A percentile compares a stretch with the other conserved stretches of the same genome.
These are phyloP conservation scores for Blepharisma stoltei DNA, from an alignment of 73 alveolate genomes.

Conservation along the genomic window DNA sequence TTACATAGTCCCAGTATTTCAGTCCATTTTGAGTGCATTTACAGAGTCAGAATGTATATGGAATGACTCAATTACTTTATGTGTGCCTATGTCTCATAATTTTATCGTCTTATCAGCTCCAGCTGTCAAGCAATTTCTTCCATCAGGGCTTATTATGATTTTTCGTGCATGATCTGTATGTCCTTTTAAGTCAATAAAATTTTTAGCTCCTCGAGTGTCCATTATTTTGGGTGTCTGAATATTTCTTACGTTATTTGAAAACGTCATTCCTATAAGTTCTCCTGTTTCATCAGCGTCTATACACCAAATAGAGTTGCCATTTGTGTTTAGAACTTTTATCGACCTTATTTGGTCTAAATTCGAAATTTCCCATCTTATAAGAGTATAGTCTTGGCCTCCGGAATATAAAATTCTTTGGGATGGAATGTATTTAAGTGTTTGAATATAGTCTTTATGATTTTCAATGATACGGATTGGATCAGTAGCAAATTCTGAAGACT, in stretches of 20 bases:
- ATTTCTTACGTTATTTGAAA: background rate
- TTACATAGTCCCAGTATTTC: background rate
- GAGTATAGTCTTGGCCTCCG: conserved; percentile 1
- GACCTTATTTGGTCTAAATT: background rate
- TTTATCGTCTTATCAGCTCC: background rate
- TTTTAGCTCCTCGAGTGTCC: background rate
- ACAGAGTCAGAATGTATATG: conserved; percentile 1
- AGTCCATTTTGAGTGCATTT: background rate
- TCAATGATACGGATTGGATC: too few species aligned
- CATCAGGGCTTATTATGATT: conserved; percentile 13
- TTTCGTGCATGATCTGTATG: conserved; percentile 6
- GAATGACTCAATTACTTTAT: background rate
- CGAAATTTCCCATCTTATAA: background rate
- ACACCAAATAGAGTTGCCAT: background rate
- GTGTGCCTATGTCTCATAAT: conserved; percentile 11
- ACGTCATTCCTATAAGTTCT: background rate
- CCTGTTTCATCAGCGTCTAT: background rate
- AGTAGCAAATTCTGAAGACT: too few species aligned
- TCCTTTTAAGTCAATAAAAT: background rate
- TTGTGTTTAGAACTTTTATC: background rate
- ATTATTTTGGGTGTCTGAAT: conserved; percentile 1
- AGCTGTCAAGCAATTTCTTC: background rate
- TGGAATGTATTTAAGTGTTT: background rate
- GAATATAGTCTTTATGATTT: conserved; percentile 14
- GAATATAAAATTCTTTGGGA: background rate